Percentiles rank a stretch among this genome's conserved stretches.
Conservation (phyloP, 225 moss, liverwort and hornwort genomes). For the Neckera pumila region DNA sequence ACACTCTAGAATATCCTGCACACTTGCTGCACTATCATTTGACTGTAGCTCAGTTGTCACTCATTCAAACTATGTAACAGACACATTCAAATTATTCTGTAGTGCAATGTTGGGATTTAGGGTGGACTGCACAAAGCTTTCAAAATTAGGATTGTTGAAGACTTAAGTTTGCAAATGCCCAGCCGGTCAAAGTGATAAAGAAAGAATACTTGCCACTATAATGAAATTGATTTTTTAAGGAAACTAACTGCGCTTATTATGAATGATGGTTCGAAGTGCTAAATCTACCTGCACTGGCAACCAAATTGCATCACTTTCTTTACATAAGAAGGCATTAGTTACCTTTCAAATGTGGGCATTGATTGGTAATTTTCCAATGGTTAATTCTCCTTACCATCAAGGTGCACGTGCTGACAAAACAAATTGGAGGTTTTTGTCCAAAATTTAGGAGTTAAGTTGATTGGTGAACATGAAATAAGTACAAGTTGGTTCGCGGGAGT, state of each 20-base stretch:
- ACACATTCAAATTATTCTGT: neutral
- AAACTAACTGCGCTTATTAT: neutral
- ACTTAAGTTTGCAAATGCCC: neutral
- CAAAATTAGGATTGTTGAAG: neutral
- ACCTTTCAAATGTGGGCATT: neutral
- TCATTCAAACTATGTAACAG: neutral
- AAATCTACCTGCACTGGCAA: neutral
- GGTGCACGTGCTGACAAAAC: neutral
- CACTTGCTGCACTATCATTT: neutral
- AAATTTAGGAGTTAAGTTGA: neutral
- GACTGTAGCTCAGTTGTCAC: neutral
- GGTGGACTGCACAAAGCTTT: neutral
- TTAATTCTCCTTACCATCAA: neutral
- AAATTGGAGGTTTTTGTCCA: neutral
- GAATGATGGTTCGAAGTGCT: neutral
- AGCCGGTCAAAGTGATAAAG: neutral
- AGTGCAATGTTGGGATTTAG: neutral
- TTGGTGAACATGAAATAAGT: neutral
- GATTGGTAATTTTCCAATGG: neutral
- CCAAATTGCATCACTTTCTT: neutral
- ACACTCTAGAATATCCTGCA: neutral
- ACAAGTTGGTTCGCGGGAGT: neutral
- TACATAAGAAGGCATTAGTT: too few species aligned
- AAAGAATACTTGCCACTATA: neutral
- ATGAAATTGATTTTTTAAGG: neutral